Percentiles rank a stretch among this genome's conserved stretches.
These are phyloP conservation scores for Elaphomyces granulatus DNA, from an alignment of 495 filamentous ascomycete species.

Conservation along the genomic window DNA sequence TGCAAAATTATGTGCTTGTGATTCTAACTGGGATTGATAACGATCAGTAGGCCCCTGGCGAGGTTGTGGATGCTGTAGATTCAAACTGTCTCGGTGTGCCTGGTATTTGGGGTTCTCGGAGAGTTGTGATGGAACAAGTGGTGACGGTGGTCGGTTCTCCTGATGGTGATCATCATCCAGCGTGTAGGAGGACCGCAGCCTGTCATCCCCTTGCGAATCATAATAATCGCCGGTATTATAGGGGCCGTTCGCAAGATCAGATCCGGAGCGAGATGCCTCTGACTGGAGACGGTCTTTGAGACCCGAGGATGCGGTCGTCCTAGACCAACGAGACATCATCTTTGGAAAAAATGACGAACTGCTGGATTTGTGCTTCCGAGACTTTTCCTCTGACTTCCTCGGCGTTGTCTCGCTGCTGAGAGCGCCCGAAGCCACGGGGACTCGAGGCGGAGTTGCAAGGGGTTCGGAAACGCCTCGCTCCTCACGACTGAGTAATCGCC, in stretches of 20 bases:
- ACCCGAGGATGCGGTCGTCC: conserved; percentile 74
- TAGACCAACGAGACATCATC: conserved; percentile 93
- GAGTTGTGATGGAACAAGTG: conserved; percentile 44
- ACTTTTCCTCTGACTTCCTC: conserved; percentile 51
- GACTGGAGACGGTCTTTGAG: conserved; percentile 40
- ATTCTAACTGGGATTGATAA: conserved; percentile 68
- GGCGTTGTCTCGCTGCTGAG: conserved; percentile 67
- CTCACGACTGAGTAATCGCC: conserved; percentile 16
- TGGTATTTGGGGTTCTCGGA: conserved; percentile 85
- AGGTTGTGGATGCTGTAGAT: conserved; percentile 83
- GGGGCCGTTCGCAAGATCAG: conserved; percentile 40
- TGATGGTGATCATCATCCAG: conserved; percentile 18
- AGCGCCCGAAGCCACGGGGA: conserved; percentile 36
- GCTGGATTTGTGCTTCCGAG: conserved; percentile 81
- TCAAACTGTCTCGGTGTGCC: conserved; percentile 77
- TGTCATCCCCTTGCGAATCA: conserved; percentile 53
- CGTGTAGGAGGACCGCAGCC: conserved; percentile 53
- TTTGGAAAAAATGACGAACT: conserved; percentile 71
- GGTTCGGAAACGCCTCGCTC: conserved; percentile 49
- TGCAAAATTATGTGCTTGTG: conserved; percentile 57
- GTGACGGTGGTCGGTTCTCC: conserved; percentile 40
- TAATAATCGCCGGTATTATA: conserved; percentile 53
- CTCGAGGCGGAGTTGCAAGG: conserved; percentile 58
- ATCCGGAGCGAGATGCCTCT: conserved; percentile 54
- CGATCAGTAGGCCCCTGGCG: conserved; percentile 67